These are phyloP conservation scores for Sugiyamaella mastotermitis DNA, from an alignment of 805 yeast species.

Conservation along the genomic window DNA sequence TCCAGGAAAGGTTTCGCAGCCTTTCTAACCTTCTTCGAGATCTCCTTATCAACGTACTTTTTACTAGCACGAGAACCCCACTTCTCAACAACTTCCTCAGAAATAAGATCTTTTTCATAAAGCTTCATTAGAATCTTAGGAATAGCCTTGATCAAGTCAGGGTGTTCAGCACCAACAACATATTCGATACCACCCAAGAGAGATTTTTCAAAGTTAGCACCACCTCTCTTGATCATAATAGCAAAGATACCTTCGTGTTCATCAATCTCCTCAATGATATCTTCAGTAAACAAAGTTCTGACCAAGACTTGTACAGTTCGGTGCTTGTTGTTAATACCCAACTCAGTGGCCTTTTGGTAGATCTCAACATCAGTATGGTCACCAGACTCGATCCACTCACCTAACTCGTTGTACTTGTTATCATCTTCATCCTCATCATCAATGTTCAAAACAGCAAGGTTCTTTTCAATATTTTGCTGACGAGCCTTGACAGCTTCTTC, in stretches of 20 bases:
- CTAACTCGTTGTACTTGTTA: slow-evolving; percentile 63
- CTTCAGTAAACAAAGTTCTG: slow-evolving; percentile 71
- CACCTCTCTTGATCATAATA: slow-evolving; percentile 63
- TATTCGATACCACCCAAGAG: slow-evolving; percentile 95
- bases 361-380: slow-evolving; percentile 79
- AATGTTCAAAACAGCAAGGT: slow-evolving; percentile 39
- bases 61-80: slow-evolving; percentile 93
- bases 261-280: slow-evolving; percentile 64
- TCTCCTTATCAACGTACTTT: slow-evolving; percentile 88
- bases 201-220: slow-evolving; percentile 65
- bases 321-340: slow-evolving; percentile 64
- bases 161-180: slow-evolving; percentile 75
- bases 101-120: slow-evolving; percentile 76
- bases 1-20: slow-evolving; percentile 93
- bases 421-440: slow-evolving; percentile 36
- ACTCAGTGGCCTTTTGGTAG: slow-evolving; percentile 79
- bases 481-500: slow-evolving; percentile 93
- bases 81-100: slow-evolving; percentile 71
- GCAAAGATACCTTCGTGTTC: slow-evolving; percentile 77
- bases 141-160: slow-evolving; percentile 59
- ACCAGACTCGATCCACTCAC: slow-evolving; percentile 75
- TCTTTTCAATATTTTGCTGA: slow-evolving; percentile 69
- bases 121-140: slow-evolving; percentile 78
- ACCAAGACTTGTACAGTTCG: slow-evolving; percentile 87
- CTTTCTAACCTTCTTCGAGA: slow-evolving; percentile 87